These are phyloP conservation scores for Thelonectria rubi DNA, from an alignment of 2,329 filamentous ascomycete species.

Conservation along the genomic window DNA sequence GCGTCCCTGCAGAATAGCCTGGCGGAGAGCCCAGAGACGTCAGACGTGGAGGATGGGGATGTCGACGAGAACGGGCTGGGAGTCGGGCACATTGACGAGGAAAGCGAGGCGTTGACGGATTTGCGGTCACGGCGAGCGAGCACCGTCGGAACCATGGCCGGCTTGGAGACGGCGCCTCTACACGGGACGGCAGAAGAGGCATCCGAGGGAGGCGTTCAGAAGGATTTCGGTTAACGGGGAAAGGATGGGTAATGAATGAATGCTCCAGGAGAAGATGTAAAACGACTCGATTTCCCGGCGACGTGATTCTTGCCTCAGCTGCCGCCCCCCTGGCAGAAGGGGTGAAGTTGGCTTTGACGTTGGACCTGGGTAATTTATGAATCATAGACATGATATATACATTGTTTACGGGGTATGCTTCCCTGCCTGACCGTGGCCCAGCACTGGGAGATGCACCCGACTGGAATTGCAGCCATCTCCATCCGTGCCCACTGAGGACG, in stretches of 20 bases:
- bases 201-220: conserved; percentile 38
- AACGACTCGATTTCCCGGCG: conserved; percentile 12
- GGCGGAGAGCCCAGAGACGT: conserved; percentile 55
- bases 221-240: conserved; percentile 56
- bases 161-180: conserved; percentile 62
- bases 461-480: too few species aligned
- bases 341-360: too few species aligned
- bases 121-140: conserved; percentile 64
- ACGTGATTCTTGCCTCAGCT: not conserved
- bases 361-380: too few species aligned
- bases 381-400: too few species aligned
- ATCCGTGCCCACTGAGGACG: too few species aligned
- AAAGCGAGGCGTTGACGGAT: conserved; percentile 64
- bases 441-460: too few species aligned
- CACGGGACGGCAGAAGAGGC: conserved; percentile 40
- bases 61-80: conserved; percentile 53
- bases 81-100: conserved; percentile 58
- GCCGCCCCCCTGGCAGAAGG: too few species aligned
- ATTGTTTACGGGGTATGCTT: too few species aligned
- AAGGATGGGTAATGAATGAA: conserved; percentile 7
- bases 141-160: conserved; percentile 55
- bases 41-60: conserved; percentile 41
- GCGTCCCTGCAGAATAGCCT: conserved; percentile 60
- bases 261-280: conserved; percentile 8
- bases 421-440: too few species aligned